Evolutionary conservation across 2,329 filamentous ascomycete species (phyloP), one percentile per base, ranked within the genome.

Genomic region (Colletotrichum plurivorum): DNA sequence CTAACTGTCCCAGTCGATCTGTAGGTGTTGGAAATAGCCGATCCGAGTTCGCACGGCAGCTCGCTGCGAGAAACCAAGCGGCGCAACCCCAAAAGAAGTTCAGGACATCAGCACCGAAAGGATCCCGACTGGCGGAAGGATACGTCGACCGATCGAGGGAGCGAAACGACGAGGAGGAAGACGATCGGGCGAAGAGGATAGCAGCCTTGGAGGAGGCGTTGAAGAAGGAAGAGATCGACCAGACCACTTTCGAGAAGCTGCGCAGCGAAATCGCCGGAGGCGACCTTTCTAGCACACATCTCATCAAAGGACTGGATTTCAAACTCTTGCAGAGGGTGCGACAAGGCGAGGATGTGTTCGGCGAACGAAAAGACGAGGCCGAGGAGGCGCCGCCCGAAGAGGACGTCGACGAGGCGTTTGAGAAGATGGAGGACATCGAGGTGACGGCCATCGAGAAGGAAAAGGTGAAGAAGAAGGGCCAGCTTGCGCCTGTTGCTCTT

Each of bases 261-360:
- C 85, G 92, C 41, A 88, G 88, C 71, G 88, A 97, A 73, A 94
- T 98, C 63, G 89, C 94, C 1, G 95, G 94, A 4, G 95, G 95
- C 8, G 93, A 97, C 78, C 81, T 95, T 22, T 84, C 84, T 15
- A 94, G 90, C 74, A 97, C 94, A 15, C 94, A 97, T 84, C 81
- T 98, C 72, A 92, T 98, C 55, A 98, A 98, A 77, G 96, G 96
- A 0, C 81, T 99, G 57, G 96, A 99, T 80, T 93, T 94, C 78
- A 92, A 93, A 78, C 83, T 98, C 13, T 83, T 95, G 31, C 89
- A 93, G 78, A 86, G 90, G 73, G 86, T 93, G 69, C 87, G 87
- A 69, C 87, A 86, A 63, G 93, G 92, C 48, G 93, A 94, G 78
- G 83, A 95, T 78, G 86, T 94, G 1, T 87, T 84, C 72, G 78